Evolutionary conservation across 129 eudicot genomes (phyloP), one percentile per base, ranked within the genome.

Genomic region (Lactuca saligna): DNA sequence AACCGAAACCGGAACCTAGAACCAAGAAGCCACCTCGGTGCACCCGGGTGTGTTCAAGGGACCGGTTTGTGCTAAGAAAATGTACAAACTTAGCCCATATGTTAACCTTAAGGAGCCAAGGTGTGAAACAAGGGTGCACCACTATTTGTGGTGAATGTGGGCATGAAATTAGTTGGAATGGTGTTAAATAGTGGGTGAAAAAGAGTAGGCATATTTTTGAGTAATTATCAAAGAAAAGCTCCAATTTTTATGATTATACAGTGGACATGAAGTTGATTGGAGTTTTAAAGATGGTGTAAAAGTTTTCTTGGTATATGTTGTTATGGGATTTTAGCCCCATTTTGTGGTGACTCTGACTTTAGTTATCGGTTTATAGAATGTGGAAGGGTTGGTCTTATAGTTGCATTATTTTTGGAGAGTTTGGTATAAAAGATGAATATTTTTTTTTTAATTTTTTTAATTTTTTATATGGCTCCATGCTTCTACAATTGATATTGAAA

Each of bases 61-160:
- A 77, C 51, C 86, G 83, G 29, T 57, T 68, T 49, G 76, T 73
- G 16, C 68, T 60, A 15, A 39, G 91, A 35, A 83, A 79, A 54
- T 93, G 99, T 76, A 86, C 97, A 3, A 85, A 78, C 63, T 70
- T 87, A 7, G 75, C 99, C 8, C 99, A 93, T 71, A 31, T 85
- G 74, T 66, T 89, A 58, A 87, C 92, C 29, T 82, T 93, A 65
- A 87, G 81, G 71, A 86, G 92, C 54, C 95, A 89, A 63, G 91
- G 96, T 9, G 85, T 83, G 50, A 93, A 87, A 62, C 16, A 33
- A 2, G 99, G 97, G 25, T 82, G 97, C 76, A 79, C 71, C 69
- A 87, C 97, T 3, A 65, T 93, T 16, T 93, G 99, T 79, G 99
- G 99, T 56, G 97, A 89, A 64, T 93, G 99, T 72, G 97, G 89